Base-by-base conservation (phyloP, 176 grass and related monocot species). In the Themeda triandra region DNA sequence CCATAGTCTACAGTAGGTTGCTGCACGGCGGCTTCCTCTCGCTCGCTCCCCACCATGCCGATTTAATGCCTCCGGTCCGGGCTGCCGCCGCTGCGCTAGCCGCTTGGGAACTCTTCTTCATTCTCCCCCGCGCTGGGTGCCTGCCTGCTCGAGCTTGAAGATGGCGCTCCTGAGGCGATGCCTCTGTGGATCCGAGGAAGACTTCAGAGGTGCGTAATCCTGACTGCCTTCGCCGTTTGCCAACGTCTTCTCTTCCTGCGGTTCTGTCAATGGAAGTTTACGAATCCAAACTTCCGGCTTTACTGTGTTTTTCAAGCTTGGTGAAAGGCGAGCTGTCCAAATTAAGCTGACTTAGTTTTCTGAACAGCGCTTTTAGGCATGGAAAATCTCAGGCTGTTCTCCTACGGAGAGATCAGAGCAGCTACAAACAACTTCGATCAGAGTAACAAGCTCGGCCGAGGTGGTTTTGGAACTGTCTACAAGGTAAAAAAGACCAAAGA, bases 381-480 rank as follows among this genome's bases (percentile, higher is more conserved):
- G 67, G 82, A 59, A 33, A 83, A 83, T 74, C 42, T 87, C 68
- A 74, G 66, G 18, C 8, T 83, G 11, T 90, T 80, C 59, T 74
- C 84, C 10, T 90, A 87, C 30, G 74, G 29, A 17, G 89, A 90
- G 58, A 90, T 90, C 35, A 79, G 51, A 62, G 23, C 28, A 69
- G 89, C 84, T 17, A 87, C 89, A 27, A 75, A 69, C 40, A 90
- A 83, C 73, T 90, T 90, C 74, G 11, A 68, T 33, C 59, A 63
- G 30, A 6, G 67, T 1, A 87, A 90, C 74, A 90, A 67, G 80
- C 45, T 87, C 49, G 84, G 89, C 13, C 81, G 46, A 83, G 89
- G 89, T 42, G 84, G 89, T 14, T 90, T 90, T 67, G 89, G 89
- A 60, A 90, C 84, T 25, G 84, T 90, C 5, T 90, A 90, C 84